These are phyloP conservation scores for Mycena venus DNA, from an alignment of 768 basidiomycete genomes.

Conservation along the genomic window DNA sequence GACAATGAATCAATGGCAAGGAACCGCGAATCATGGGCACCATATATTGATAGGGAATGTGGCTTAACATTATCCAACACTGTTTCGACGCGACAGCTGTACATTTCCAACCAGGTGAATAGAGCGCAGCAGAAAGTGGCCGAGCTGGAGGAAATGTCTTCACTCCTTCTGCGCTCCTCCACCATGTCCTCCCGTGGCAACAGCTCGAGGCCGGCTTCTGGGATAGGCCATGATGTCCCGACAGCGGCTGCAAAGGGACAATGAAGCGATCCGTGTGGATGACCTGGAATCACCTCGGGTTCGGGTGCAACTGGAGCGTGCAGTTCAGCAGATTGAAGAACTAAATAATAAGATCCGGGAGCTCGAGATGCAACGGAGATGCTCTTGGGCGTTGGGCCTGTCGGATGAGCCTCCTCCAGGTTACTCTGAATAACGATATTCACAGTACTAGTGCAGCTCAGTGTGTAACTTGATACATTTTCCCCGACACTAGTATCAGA, in stretches of 20 bases:
- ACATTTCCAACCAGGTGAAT: slow-evolving; percentile 23
- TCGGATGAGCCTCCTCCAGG: neutral
- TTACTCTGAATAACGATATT: no score
- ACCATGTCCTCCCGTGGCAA: neutral
- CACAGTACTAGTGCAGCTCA: no score
- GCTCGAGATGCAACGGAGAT: neutral
- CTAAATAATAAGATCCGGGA: neutral
- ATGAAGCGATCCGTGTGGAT: neutral
- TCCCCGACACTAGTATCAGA: no score
- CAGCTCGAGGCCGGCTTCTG: neutral
- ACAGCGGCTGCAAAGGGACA: neutral
- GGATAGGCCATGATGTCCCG: no score
- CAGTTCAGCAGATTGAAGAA: neutral
- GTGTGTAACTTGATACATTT: no score
- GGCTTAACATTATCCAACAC: neutral
- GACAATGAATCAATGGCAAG: neutral
- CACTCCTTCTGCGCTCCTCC: neutral
- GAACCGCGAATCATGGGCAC: neutral
- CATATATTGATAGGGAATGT: neutral
- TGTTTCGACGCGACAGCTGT: slow-evolving; percentile 15
- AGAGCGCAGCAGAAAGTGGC: slow-evolving; percentile 1
- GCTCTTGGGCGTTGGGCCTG: no score
- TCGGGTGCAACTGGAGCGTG: neutral
- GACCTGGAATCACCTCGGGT: neutral
- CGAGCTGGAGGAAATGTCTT: slow-evolving; percentile 14